Evolutionary conservation across 2,329 filamentous ascomycete species (phyloP), one percentile per base, ranked within the genome.

Genomic region (Fonsecaea monophora): DNA sequence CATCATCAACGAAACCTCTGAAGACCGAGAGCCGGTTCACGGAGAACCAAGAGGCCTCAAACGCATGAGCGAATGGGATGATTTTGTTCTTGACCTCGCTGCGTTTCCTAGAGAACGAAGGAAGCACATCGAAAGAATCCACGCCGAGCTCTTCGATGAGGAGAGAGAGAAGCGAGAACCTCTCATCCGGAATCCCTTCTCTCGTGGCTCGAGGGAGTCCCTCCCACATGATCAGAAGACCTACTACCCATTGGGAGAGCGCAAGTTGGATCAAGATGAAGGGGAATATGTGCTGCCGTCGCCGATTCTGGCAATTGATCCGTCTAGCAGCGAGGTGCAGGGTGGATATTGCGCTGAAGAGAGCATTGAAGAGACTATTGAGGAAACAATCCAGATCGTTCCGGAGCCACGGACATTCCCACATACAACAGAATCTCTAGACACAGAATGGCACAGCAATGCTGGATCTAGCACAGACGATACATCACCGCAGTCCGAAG

Each of bases 251-350:
- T 53, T 71, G 12, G 70, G 70, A n/a, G 64, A 73, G n/a, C 38
- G 61, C 12, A 62, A 65, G 45, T 38, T 72, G 6, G 71, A 73
- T 53, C 62, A 69, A 25, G 69, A 72, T 61, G 71, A 73, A 67
- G 71, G 71, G 35, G 71, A 73, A 66, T 73, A 73, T 50, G 67
- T 71, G 7, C 55, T 73, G 15, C 71, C 71, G 1, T 67, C 71
- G 12, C 71, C 70, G 3, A 67, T 64, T 37, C 48, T 61, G 10
- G 60, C 69, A 1, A 69, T 71, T 21, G 59, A 65, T 42, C 67
- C 71, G n/a, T 59, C 63, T 9, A 50, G 53, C 37, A 25, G 35
- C 37, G 37, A 68, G 13, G 21, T 63, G 40, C 38, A 50, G 10
- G 48, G 57, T 9, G 30, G 7, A 34, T 40, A 25, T 37, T 48